Conservation (phyloP, 2,329 filamentous ascomycete species). For the Fusarium pilosicola region DNA sequence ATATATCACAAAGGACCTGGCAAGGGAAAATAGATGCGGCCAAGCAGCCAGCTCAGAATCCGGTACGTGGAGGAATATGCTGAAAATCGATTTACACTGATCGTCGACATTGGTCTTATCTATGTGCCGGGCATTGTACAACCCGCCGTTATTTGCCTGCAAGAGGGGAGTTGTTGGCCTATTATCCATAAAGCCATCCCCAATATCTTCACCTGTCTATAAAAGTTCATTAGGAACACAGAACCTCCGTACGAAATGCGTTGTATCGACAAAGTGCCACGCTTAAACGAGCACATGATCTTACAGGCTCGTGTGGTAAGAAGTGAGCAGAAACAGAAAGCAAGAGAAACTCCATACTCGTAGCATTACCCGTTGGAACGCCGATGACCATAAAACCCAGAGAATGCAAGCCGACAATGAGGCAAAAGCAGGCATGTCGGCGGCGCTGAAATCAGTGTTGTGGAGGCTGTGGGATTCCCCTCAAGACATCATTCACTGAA, state of each 20-base stretch:
- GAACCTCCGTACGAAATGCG: neutral
- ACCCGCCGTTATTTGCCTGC: constrained; percentile 4
- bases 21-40: constrained; percentile 2
- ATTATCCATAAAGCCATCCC: neutral
- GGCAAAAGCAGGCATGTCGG: constrained; percentile 2
- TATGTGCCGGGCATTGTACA: constrained; percentile 25
- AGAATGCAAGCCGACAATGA: constrained; percentile 26
- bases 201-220: constrained; percentile 13
- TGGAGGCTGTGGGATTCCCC: constrained; percentile 55
- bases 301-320: neutral
- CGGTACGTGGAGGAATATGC: neutral
- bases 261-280: constrained; percentile 4
- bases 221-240: neutral
- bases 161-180: constrained; percentile 24
- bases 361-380: constrained; percentile 32
- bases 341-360: constrained; percentile 23
- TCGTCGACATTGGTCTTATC: constrained; percentile 23
- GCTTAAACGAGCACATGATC: neutral
- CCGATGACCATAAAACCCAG: constrained; percentile 35
- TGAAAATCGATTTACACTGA: neutral
- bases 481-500: constrained; percentile 64
- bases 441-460: constrained; percentile 43
- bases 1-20: constrained; percentile 8
- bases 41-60: neutral
- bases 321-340: neutral